Conservation (phyloP, 345 rosid species). For the Linum trigynum region DNA sequence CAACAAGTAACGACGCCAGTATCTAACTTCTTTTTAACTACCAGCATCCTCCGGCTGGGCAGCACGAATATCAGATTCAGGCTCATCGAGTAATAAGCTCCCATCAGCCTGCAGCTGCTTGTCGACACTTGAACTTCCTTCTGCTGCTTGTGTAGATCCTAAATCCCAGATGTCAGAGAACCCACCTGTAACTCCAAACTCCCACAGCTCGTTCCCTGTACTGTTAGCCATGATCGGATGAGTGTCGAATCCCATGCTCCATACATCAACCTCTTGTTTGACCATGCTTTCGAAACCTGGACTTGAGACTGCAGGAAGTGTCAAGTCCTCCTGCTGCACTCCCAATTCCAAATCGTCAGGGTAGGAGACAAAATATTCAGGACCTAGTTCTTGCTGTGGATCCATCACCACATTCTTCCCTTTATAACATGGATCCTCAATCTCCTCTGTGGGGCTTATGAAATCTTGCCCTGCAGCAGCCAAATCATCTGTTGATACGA, state of each 20-base stretch:
- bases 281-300: slow-evolving; percentile 27
- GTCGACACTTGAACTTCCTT: slow-evolving; percentile 32
- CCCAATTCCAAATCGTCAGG: slow-evolving; percentile 33
- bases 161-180: slow-evolving; percentile 71
- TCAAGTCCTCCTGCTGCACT: slow-evolving; percentile 25
- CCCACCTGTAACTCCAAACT: slow-evolving; percentile 33
- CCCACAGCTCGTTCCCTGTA: slow-evolving; percentile 47
- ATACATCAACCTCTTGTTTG: slow-evolving; percentile 41
- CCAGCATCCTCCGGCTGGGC: no score
- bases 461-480: not conserved
- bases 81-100: slow-evolving; percentile 12
- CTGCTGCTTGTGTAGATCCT: slow-evolving; percentile 32
- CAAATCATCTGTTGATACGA: not conserved
- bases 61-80: slow-evolving; percentile 10
- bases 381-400: slow-evolving; percentile 30
- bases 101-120: slow-evolving; percentile 38
- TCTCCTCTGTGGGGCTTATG: slow-evolving; percentile 11
- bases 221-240: slow-evolving; percentile 31
- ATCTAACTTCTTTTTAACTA: not conserved
- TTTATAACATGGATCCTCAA: slow-evolving; percentile 25
- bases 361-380: slow-evolving; percentile 44
- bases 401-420: slow-evolving; percentile 32
- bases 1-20: no score
- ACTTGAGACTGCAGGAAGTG: slow-evolving; percentile 15
- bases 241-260: slow-evolving; percentile 56